A percentile compares a stretch with the other conserved stretches of the same genome.
These are phyloP conservation scores for Blastobotrys malaysiensis DNA, from an alignment of 1,139 yeast genomes.

Conservation along the genomic window DNA sequence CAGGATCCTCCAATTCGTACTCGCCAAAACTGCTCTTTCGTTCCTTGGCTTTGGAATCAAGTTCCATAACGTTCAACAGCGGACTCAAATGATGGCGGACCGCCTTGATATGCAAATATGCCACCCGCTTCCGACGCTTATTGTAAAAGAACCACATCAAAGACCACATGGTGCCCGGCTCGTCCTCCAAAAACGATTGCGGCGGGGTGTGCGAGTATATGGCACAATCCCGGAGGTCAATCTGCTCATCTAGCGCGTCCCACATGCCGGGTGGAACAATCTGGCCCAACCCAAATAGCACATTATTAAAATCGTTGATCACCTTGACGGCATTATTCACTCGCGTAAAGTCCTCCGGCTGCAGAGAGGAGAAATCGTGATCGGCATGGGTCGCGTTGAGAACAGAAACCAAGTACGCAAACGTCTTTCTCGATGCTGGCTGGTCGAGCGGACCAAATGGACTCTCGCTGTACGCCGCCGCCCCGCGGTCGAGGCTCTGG, in stretches of 20 bases:
- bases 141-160: conserved; percentile 89
- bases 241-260: conserved; percentile 82
- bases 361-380: conserved; percentile 83
- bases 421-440: conserved; percentile 77
- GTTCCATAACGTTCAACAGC: conserved; percentile 18
- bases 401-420: conserved; percentile 86
- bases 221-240: conserved; percentile 72
- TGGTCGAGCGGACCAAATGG: conserved; percentile 94
- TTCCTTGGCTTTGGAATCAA: conserved; percentile 22
- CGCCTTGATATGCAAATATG: conserved; percentile 59
- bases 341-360: conserved; percentile 76
- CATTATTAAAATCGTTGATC: conserved; percentile 69
- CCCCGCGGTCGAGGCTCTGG: neutral
- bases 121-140: conserved; percentile 85
- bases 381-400: conserved; percentile 92
- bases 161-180: conserved; percentile 81
- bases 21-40: conserved; percentile 18
- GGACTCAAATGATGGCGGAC: conserved; percentile 26
- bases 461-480: neutral
- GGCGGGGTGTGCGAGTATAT: conserved; percentile 77
- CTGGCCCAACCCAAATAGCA: conserved; percentile 72
- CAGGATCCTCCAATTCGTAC: conserved; percentile 42
- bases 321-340: conserved; percentile 48
- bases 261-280: conserved; percentile 61
- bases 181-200: conserved; percentile 69